These are phyloP conservation scores for Coemansia sp. DNA, from an alignment of 192 early-diverging fungal species.

Conservation along the genomic window DNA sequence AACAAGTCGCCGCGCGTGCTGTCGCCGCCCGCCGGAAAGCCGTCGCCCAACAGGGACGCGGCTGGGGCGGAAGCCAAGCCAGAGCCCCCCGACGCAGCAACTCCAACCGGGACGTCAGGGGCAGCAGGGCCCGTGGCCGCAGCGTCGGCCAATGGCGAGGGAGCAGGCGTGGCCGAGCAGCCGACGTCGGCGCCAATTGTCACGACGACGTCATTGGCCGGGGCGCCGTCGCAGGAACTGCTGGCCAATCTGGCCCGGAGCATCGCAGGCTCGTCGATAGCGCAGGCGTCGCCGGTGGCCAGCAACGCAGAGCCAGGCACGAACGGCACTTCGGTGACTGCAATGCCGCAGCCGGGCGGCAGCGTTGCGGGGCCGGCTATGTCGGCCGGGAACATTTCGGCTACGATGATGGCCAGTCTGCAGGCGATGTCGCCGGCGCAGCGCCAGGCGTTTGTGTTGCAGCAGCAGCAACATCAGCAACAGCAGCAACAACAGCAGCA, in stretches of 20 bases:
- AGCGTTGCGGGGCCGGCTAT: neutral
- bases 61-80: neutral
- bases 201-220: neutral
- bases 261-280: neutral
- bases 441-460: slow-evolving; percentile 14
- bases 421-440: slow-evolving; percentile 25
- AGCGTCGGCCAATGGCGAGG: neutral
- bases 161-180: neutral
- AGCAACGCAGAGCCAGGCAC: neutral
- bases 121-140: neutral
- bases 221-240: slow-evolving; percentile 1
- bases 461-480: slow-evolving; percentile 17
- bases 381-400: neutral
- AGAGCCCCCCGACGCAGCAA: neutral
- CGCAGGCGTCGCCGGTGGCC: neutral
- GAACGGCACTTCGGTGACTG: slow-evolving; percentile 3
- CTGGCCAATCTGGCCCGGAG: neutral
- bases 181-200: neutral
- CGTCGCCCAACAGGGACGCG: neutral
- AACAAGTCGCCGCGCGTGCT: slow-evolving; percentile 39
- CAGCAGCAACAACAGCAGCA: slow-evolving; percentile 21
- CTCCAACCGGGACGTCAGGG: neutral
- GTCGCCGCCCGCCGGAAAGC: neutral
- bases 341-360: neutral
- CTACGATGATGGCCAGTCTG: slow-evolving; percentile 23